Conservation (phyloP, 116 monocot species). For the Thalassia testudinum region DNA sequence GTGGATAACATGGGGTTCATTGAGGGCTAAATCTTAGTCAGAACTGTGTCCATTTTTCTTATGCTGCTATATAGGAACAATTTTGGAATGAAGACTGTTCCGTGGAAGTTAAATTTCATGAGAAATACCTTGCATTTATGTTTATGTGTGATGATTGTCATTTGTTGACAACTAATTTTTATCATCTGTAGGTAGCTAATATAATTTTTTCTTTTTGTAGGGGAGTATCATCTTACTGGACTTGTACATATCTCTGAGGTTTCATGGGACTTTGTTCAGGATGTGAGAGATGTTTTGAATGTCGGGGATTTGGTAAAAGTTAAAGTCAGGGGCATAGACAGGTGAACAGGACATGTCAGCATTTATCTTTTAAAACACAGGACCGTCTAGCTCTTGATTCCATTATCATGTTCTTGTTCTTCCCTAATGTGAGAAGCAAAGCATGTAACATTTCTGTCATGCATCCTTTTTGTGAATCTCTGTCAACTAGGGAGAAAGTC, state of each 20-base stretch:
- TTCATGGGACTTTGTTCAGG: constrained; percentile 94
- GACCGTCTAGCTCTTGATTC: background rate
- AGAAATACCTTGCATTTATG: no score
- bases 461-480: background rate
- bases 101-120: no score
- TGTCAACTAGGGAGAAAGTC: constrained; percentile 38
- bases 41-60: no score
- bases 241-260: constrained; percentile 89
- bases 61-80: no score
- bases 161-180: no score
- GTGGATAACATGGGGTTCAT: no score
- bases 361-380: background rate
- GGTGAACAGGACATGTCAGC: constrained; percentile 15
- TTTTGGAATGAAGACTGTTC: no score
- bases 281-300: constrained; percentile 67
- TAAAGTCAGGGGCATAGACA: constrained; percentile 65
- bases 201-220: constrained; percentile 12
- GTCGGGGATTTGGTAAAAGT: constrained; percentile 71
- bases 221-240: constrained; percentile 68
- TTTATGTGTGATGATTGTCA: no score
- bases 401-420: background rate
- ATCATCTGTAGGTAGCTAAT: no score
- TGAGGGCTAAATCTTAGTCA: no score
- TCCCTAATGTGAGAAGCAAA: no score
- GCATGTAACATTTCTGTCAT: no score